These are phyloP conservation scores for Gymnopilus junonius DNA, from an alignment of 768 basidiomycete genomes.

Conservation along the genomic window DNA sequence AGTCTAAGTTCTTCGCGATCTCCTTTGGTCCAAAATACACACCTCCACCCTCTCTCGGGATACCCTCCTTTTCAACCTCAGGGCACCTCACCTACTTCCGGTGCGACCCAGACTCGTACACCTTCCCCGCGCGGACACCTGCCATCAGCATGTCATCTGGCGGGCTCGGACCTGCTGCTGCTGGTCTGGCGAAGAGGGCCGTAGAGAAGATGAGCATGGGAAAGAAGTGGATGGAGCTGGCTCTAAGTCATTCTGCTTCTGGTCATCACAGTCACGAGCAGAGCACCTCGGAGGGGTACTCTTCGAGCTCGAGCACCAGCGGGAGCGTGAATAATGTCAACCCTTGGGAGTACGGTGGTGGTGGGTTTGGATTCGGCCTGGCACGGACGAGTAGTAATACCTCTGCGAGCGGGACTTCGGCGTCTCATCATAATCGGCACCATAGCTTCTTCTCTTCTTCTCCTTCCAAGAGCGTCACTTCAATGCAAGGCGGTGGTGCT, in stretches of 20 bases:
- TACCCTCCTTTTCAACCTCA: not conserved
- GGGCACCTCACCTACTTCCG: not conserved
- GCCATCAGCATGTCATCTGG: conserved; percentile 72
- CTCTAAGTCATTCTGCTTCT: not conserved
- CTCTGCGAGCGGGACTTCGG: not conserved
- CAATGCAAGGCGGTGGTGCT: conserved; percentile 40
- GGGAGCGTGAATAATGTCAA: conserved; percentile 1
- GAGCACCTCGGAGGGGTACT: conserved; percentile 1
- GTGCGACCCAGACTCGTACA: not conserved
- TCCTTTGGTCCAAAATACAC: conserved; percentile 49
- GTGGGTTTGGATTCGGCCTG: not conserved
- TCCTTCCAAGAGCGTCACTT: not conserved
- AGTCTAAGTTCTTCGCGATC: conserved; percentile 24
- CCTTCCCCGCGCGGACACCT: conserved; percentile 5
- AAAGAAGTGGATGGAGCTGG: conserved; percentile 45
- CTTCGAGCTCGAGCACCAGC: conserved; percentile 5
- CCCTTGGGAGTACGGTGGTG: not conserved
- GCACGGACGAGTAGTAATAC: conserved; percentile 1
- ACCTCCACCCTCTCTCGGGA: not conserved
- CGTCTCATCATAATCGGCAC: not conserved
- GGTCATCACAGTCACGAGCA: not conserved
- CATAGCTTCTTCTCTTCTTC: not conserved
- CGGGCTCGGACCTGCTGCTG: conserved; percentile 70
- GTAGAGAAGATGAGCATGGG: conserved; percentile 81
- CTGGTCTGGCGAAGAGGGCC: conserved; percentile 76